These are phyloP conservation scores for Halophytophthora polymorphica DNA, from an alignment of 352 stramenopile genomes.

Conservation along the genomic window DNA sequence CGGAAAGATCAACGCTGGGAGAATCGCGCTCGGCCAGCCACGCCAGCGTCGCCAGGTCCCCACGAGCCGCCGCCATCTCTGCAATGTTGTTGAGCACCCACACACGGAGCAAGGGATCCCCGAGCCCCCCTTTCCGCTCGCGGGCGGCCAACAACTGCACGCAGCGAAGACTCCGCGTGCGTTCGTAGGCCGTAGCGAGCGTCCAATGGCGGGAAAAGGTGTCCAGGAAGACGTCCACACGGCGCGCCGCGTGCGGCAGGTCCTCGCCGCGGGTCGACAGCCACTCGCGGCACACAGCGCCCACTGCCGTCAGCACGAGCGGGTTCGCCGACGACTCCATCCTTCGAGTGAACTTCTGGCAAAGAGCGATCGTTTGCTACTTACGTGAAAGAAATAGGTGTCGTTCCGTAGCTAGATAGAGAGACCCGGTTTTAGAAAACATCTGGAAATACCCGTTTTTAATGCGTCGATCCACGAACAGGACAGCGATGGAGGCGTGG, in stretches of 20 bases:
- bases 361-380: no score
- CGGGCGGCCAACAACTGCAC: neutral
- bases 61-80: neutral
- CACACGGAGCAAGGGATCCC: neutral
- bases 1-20: neutral
- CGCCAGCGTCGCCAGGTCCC: neutral
- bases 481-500: no score
- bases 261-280: constrained; percentile 1
- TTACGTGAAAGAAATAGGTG: no score
- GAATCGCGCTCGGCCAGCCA: neutral
- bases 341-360: no score
- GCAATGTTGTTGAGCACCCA: neutral
- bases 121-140: neutral
- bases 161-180: neutral
- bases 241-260: constrained; percentile 1
- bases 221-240: neutral
- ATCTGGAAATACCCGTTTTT: no score
- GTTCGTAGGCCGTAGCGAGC: neutral
- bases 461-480: no score
- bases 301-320: constrained; percentile 6
- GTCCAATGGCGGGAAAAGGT: neutral
- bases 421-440: no score
- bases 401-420: no score
- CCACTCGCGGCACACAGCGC: constrained; percentile 2
- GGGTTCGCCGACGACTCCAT: no score